Evolutionary conservation across 108 stramenopile species (phyloP).

Genomic region (Nitzschia inconspicua): DNA sequence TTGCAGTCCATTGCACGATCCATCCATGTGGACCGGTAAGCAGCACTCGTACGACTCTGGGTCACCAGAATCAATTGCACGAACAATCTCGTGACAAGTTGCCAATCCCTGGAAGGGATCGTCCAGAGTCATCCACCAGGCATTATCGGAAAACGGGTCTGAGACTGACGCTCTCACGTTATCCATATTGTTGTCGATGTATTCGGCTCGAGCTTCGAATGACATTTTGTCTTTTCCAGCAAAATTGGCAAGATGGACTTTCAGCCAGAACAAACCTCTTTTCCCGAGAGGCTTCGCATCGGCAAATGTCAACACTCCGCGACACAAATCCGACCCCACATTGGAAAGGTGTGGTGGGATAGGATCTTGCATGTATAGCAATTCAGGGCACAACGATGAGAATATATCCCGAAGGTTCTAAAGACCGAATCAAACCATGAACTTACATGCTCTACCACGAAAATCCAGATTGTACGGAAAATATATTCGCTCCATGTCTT

Average conservation of each 20-base stretch:
- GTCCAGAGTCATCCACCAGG: constrained; percentile 96
- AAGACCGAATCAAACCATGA: background rate
- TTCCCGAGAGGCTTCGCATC: constrained; percentile 87
- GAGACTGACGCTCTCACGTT: constrained; percentile 72
- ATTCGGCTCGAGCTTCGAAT: constrained; percentile 93
- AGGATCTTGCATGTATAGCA: constrained; percentile 59
- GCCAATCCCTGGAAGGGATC: constrained; percentile 98
- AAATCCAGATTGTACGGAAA: constrained; percentile 99
- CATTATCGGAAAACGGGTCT: constrained; percentile 73
- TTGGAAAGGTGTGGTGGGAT: constrained; percentile 97
- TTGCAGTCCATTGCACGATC: constrained; percentile 99
- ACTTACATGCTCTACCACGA: constrained; percentile 85
- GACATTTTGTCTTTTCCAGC: constrained; percentile 90
- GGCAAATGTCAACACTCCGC: constrained; percentile 92
- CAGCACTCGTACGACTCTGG: constrained; percentile 82
- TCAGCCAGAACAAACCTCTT: constrained; percentile 92
- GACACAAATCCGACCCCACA: constrained; percentile 95
- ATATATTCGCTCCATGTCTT: constrained; percentile 86
- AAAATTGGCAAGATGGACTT: constrained; percentile 97
- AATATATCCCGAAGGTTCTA: too few relatives aligned
- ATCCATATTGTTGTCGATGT: constrained; percentile 86
- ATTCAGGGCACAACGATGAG: background rate
- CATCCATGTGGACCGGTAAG: constrained; percentile 97
- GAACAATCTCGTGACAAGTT: constrained; percentile 90
- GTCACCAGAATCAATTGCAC: constrained; percentile 90